Base-by-base conservation (phyloP, 768 basidiomycete species). In the Pleurotus pulmonarius region DNA sequence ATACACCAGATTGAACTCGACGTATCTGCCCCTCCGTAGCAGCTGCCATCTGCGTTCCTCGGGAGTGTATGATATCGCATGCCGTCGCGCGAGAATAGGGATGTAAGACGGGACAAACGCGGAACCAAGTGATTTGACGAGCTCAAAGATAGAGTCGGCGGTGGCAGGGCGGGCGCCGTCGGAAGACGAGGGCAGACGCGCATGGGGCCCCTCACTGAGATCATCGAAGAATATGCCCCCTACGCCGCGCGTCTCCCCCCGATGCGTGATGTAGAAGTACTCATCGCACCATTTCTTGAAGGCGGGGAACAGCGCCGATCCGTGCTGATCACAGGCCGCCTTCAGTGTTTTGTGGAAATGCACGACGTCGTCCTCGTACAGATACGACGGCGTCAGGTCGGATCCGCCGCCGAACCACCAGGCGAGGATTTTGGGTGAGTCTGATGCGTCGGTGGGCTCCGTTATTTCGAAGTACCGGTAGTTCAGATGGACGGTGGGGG, bases 381-480 rank as follows among this genome's bases (percentile, higher is more conserved):
- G 82, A 70, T 98, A 98, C 3, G 88, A 87, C 1, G 96, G 96
- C 0, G 97, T 99, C 29, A 98, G 80, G 69, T 99, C 96, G 5
- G 85, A 87, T 5, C 96, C 96, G 34, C 97, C 97, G 16, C 97
- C 96, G 66, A 98, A 99, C 97, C 96, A 99, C 94, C 95, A 98
- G 24, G 94, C 87, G 41, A 94, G 72, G 16, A 91, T 72, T 61
- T 82, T 79, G 6, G 81, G 78, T 22, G 73, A 66, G 53, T 68
- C 67, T 13, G 64, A 57, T 24, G 61, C 60, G 51, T 65, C 66
- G 3, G 61, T 60, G 43, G 75, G 73, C 60, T 88, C 83, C 2
- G 86, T 87, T 60, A 97, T 84, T 71, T 98, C 96, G 66, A 99
- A 99, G 72, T 98, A 98, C 55, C 97, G 91, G 65, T 95, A 97